A percentile compares a stretch with the other conserved stretches of the same genome.
Evolutionary conservation across 768 basidiomycete genomes (phyloP).

Genomic region (Coprinopsis sp.): DNA sequence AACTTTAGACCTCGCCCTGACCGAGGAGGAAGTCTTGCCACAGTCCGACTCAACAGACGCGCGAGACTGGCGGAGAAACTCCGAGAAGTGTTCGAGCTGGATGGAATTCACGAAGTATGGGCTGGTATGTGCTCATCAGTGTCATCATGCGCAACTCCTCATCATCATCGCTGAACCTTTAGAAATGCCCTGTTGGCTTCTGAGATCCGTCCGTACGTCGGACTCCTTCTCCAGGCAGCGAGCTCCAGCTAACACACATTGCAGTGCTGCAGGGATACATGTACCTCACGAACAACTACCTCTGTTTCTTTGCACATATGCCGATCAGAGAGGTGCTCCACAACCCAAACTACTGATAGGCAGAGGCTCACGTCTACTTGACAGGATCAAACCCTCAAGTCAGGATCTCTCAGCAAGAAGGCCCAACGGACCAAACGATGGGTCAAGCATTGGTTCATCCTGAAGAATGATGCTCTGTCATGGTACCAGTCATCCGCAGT

Average conservation of each 20-base stretch:
- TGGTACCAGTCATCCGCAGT: slow-evolving; percentile 97
- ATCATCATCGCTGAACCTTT: no score
- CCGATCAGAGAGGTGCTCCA: slow-evolving; percentile 73
- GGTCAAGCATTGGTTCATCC: slow-evolving; percentile 93
- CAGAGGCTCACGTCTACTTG: slow-evolving; percentile 8
- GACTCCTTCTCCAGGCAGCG: not conserved
- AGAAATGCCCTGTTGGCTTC: slow-evolving; percentile 94
- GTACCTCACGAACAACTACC: slow-evolving; percentile 88
- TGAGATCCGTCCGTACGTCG: slow-evolving; percentile 78
- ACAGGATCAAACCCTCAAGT: slow-evolving; percentile 90
- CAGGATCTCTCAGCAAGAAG: slow-evolving; percentile 84
- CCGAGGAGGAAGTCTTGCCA: slow-evolving; percentile 63
- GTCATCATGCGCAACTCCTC: no score
- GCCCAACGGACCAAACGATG: slow-evolving; percentile 86
- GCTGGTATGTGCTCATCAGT: slow-evolving; percentile 50
- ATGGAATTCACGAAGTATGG: slow-evolving; percentile 78
- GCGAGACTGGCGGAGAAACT: slow-evolving; percentile 82
- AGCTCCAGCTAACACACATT: slow-evolving; percentile 6
- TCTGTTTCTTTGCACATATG: slow-evolving; percentile 97
- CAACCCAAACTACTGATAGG: not conserved
- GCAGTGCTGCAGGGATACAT: slow-evolving; percentile 95
- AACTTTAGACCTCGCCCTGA: slow-evolving; percentile 24
- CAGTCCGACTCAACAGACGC: slow-evolving; percentile 65
- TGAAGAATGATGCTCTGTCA: slow-evolving; percentile 92
- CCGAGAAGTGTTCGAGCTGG: slow-evolving; percentile 80